Percentiles rank a stretch among this genome's conserved stretches.
Conservation (phyloP, 352 stramenopile species). For the Globisporangium camurandrum region DNA sequence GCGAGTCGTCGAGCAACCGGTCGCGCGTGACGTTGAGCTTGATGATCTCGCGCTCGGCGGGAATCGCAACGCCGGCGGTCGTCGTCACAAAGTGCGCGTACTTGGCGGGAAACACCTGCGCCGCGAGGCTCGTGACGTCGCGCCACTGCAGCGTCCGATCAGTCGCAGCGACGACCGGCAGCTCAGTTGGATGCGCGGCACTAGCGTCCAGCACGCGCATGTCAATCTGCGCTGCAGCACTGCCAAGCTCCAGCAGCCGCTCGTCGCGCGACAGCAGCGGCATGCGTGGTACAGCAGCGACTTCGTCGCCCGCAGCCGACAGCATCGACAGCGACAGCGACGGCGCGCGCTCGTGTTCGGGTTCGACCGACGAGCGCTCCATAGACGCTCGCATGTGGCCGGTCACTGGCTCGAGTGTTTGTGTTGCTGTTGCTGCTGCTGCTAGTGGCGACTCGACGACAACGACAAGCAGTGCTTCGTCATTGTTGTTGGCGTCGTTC, state of each 20-base stretch:
- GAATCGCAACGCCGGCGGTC: constrained; percentile 46
- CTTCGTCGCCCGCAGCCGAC: too few relatives aligned
- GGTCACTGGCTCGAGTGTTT: background rate
- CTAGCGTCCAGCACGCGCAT: constrained; percentile 67
- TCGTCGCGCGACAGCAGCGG: too few relatives aligned
- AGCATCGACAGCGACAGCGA: too few relatives aligned
- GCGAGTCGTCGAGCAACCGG: constrained; percentile 59
- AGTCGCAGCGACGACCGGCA: constrained; percentile 67
- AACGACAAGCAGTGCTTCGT: background rate
- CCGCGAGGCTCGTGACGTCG: constrained; percentile 29
- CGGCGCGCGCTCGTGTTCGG: constrained; percentile 19
- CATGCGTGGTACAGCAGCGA: too few relatives aligned
- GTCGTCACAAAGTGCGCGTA: constrained; percentile 67
- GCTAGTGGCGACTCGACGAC: too few relatives aligned
- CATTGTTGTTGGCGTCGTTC: constrained; percentile 1
- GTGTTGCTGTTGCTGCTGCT: background rate
- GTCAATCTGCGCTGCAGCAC: too few relatives aligned
- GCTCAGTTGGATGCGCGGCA: constrained; percentile 59
- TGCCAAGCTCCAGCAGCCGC: too few relatives aligned
- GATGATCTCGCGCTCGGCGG: constrained; percentile 51
- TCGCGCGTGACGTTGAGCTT: constrained; percentile 55
- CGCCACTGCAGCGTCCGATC: constrained; percentile 65
- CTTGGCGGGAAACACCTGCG: constrained; percentile 58
- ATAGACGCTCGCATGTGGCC: background rate
- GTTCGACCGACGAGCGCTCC: background rate